Evolutionary conservation across 768 basidiomycete genomes (phyloP), one percentile per base, ranked within the genome.

Genomic region (Tylopilus felleus): DNA sequence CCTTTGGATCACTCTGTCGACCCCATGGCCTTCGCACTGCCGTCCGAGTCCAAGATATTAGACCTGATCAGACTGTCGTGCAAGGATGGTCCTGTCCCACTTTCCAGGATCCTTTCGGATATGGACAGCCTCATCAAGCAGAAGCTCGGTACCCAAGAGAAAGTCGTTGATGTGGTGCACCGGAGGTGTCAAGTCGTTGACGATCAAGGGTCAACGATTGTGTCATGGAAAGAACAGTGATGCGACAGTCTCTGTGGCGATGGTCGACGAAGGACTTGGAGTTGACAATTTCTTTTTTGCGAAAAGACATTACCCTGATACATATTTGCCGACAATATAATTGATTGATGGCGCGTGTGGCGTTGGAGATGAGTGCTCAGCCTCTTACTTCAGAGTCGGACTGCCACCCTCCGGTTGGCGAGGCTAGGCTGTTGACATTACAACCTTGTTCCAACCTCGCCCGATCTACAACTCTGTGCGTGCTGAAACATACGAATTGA

Each of bases 41-140:
- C 94, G 1, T 82, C 84, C 14, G 94, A 98, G 68, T 71, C 75
- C 40, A 83, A 86, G 60, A 85, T 99, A 58, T 75, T 80, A 42
- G 70, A 77, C 17, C 70, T 86, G 38, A 85, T 98, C 39, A 76
- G 31, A 52, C 35, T 56, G 16, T 49, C 47, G 5, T 65, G 60
- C 52, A 52, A 51, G 49, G 71, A 57, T 85, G 93, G 50, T 72
- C 79, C 63, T 47, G 60, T 60, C 21, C 29, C 60, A 7, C 59
- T 71, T 36, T 47, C 65, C 8, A 44, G 35, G 27, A 29, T 71
- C 19, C 62, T 71, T 29, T 57, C 51, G 16, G 45, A 59, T 10
- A 53, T 71, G 67, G 60, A 62, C 27, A 19, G 17, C 17, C 21
- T 72, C 36, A 22, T 57, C 31, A 59, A 60, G 40, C 68, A 70